Conservation (phyloP, 1,284 basidiomycete genomes). For the Papiliotrema laurentii region DNA sequence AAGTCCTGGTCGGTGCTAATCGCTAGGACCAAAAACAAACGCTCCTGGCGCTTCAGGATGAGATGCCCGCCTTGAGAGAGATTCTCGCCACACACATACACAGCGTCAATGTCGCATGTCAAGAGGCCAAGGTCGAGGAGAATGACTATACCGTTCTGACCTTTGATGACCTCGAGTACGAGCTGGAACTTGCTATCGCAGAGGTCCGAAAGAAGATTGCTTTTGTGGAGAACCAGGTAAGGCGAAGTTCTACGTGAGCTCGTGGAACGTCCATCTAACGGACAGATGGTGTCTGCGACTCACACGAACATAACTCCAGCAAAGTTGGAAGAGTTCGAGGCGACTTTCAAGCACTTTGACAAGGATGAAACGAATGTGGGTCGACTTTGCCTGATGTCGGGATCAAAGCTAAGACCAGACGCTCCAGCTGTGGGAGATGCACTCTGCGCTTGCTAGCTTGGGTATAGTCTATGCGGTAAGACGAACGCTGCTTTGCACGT, state of each 20-base stretch:
- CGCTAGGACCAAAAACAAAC: conserved; percentile 39
- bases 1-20: neutral
- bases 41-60: conserved; percentile 22
- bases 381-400: neutral
- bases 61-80: conserved; percentile 26
- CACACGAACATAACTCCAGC: conserved; percentile 70
- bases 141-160: conserved; percentile 95
- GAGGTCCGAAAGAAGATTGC: conserved; percentile 83
- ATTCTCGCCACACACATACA: conserved; percentile 28
- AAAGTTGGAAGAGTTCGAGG: conserved; percentile 94
- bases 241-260: conserved; percentile 9
- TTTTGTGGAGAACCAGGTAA: conserved; percentile 92
- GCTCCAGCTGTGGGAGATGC: conserved; percentile 77
- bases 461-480: conserved; percentile 84
- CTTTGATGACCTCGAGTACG: conserved; percentile 83
- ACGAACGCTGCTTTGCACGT: conserved; percentile 5
- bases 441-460: conserved; percentile 85
- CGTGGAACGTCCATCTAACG: neutral
- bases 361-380: conserved; percentile 74
- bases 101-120: conserved; percentile 64
- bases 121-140: conserved; percentile 90
- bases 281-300: conserved; percentile 69
- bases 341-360: conserved; percentile 96
- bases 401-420: conserved; percentile 48
- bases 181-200: conserved; percentile 75